Evolutionary conservation across 2,329 filamentous ascomycete species (phyloP).

Genomic region (Cladobotryum protrusum): DNA sequence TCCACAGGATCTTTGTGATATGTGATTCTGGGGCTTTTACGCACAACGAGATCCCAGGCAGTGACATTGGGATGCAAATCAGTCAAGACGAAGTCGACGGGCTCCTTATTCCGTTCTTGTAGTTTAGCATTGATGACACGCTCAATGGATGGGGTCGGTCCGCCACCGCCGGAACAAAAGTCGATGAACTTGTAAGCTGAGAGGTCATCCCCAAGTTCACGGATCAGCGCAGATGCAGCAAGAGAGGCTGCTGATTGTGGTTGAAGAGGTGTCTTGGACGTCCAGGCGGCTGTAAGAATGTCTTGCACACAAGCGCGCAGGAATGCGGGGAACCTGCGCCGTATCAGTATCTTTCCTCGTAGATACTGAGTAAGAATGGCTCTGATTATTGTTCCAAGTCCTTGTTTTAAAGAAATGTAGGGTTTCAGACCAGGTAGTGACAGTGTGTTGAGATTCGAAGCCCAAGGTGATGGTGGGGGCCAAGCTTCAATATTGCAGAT

Average conservation of each 20-base stretch:
- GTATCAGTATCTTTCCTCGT: not conserved
- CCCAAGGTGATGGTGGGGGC: not conserved
- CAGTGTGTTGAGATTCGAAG: not conserved
- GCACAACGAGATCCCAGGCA: constrained; percentile 50
- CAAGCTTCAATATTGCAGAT: not conserved
- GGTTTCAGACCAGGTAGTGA: no score
- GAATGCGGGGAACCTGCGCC: constrained; percentile 56
- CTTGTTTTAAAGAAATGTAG: not conserved
- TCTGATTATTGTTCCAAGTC: not conserved
- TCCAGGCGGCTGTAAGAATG: constrained; percentile 54
- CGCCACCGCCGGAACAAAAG: constrained; percentile 70
- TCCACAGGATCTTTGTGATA: constrained; percentile 59
- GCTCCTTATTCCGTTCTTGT: constrained; percentile 16
- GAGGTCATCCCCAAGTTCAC: constrained; percentile 41
- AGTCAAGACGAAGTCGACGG: constrained; percentile 56
- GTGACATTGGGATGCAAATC: constrained; percentile 59
- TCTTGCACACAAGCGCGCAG: constrained; percentile 60
- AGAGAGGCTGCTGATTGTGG: constrained; percentile 51
- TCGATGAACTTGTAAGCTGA: constrained; percentile 60
- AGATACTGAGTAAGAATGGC: not conserved
- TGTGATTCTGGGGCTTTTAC: constrained; percentile 47
- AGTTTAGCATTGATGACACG: constrained; percentile 47
- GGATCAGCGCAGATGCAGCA: constrained; percentile 51
- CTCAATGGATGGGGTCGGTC: constrained; percentile 61
- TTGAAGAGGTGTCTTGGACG: constrained; percentile 53